These are phyloP conservation scores for Salix suchowensis DNA, from an alignment of 345 rosid species.

Conservation along the genomic window DNA sequence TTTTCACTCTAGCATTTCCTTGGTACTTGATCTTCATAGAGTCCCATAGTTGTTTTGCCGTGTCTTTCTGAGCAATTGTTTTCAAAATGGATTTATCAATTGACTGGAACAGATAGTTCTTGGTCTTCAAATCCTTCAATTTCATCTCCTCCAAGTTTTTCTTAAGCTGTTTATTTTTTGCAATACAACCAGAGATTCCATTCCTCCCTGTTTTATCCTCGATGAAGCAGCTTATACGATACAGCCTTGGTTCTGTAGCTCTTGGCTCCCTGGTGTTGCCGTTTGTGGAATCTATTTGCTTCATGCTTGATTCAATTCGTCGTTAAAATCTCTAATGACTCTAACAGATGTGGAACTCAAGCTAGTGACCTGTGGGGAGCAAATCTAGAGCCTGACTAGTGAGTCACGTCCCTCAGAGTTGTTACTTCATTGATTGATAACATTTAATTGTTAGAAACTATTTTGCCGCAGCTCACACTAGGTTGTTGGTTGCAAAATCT, in stretches of 20 bases:
- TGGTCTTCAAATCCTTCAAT: neutral
- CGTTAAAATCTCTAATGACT: constrained; percentile 12
- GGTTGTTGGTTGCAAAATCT: no score
- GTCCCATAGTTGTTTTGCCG: neutral
- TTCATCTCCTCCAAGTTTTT: neutral
- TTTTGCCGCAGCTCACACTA: no score
- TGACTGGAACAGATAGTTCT: neutral
- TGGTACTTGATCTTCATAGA: neutral
- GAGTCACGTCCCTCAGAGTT: no score
- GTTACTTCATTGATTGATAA: no score
- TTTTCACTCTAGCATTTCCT: neutral
- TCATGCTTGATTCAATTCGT: constrained; percentile 84
- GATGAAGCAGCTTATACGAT: constrained; percentile 80
- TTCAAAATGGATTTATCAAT: neutral
- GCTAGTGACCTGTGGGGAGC: no score
- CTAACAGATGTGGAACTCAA: no score
- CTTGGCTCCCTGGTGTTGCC: constrained; percentile 85
- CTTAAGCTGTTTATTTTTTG: constrained; percentile 24
- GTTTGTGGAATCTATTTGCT: constrained; percentile 85
- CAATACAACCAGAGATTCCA: constrained; percentile 80
- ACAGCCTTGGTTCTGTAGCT: constrained; percentile 89
- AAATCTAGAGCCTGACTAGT: no score
- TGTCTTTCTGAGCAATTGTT: neutral
- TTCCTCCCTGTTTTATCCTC: constrained; percentile 94
- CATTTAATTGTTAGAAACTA: no score